Evolutionary conservation across 768 basidiomycete genomes (phyloP).

Genomic region (Sporobolomyces roseus): DNA sequence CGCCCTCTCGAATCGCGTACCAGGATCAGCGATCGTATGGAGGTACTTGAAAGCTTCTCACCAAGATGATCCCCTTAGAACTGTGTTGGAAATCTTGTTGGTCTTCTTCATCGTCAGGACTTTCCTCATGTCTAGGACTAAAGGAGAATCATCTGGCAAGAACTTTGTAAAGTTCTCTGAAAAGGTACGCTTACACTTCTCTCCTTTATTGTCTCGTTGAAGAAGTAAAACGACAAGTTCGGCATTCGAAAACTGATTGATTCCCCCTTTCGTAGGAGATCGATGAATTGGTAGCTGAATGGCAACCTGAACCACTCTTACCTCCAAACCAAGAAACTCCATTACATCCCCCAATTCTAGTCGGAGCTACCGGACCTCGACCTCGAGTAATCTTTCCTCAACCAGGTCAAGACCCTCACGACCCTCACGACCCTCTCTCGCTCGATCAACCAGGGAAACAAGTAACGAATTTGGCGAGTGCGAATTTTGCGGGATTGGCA

Average conservation of each 20-base stretch:
- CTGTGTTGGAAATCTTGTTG: slow-evolving; percentile 81
- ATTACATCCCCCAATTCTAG: slow-evolving; percentile 68
- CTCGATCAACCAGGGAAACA: slow-evolving; percentile 59
- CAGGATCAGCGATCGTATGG: slow-evolving; percentile 50
- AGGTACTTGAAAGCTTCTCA: slow-evolving; percentile 73
- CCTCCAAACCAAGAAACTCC: slow-evolving; percentile 64
- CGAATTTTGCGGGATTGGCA: slow-evolving; percentile 86
- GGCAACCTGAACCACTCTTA: slow-evolving; percentile 79
- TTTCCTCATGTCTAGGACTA: slow-evolving; percentile 79
- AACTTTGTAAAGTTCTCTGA: slow-evolving; percentile 87
- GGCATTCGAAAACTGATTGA: background rate
- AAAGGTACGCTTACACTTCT: slow-evolving; percentile 58
- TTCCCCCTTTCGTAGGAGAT: slow-evolving; percentile 64
- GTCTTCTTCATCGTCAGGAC: slow-evolving; percentile 83
- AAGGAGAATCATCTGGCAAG: slow-evolving; percentile 75
- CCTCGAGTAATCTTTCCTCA: slow-evolving; percentile 60
- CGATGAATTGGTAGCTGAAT: slow-evolving; percentile 92
- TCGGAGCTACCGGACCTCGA: slow-evolving; percentile 75
- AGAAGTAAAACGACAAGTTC: too few species aligned
- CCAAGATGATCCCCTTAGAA: slow-evolving; percentile 90
- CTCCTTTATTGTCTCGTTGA: background rate
- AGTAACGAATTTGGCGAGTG: slow-evolving; percentile 77
- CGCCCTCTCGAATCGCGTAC: slow-evolving; percentile 43
- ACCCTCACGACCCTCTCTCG: slow-evolving; percentile 31
- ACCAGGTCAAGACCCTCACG: slow-evolving; percentile 41